Percentiles rank a stretch among this genome's conserved stretches.
phyloP scores from a whole-genome alignment of 768 basidiomycete genomes.

The Leccinum truebloodii region DNA sequence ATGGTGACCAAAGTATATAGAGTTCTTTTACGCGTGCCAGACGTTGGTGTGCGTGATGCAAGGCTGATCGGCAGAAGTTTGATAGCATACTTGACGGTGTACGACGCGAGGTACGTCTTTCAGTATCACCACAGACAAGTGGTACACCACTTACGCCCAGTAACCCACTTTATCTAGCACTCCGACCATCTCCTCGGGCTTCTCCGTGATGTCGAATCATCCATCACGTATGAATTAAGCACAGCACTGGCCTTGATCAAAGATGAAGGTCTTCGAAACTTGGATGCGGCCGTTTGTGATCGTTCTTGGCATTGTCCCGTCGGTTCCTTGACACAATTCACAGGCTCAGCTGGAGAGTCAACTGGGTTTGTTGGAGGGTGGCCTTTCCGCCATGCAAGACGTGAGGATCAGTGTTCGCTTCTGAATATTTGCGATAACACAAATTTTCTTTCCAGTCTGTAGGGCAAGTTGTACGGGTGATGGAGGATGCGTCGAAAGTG shows the following conservation, averaged over 20 bases:
- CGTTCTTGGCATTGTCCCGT: constrained; percentile 1
- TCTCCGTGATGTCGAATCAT: constrained; percentile 24
- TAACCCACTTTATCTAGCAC: constrained; percentile 20
- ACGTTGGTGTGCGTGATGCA: constrained; percentile 1
- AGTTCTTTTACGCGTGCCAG: background rate
- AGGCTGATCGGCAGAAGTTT: constrained; percentile 26
- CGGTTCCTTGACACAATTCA: constrained; percentile 9
- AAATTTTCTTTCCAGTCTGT: constrained; percentile 22
- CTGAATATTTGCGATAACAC: constrained; percentile 7
- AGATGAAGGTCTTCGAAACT: constrained; percentile 31
- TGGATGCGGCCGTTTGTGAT: constrained; percentile 25
- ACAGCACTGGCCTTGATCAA: constrained; percentile 29
- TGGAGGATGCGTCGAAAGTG: constrained; percentile 26
- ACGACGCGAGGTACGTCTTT: constrained; percentile 24
- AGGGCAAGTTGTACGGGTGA: constrained; percentile 16
- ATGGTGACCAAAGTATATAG: constrained; percentile 26
- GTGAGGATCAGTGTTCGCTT: constrained; percentile 23
- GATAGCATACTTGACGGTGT: constrained; percentile 25
- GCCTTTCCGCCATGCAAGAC: constrained; percentile 32
- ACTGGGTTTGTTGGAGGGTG: constrained; percentile 27
- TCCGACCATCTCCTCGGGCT: constrained; percentile 29
- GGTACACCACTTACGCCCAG: background rate
- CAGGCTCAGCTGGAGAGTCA: constrained; percentile 34
- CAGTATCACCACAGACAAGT: background rate
- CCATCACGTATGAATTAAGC: constrained; percentile 26